Percentiles rank a stretch among this genome's conserved stretches.
phyloP scores from a whole-genome alignment of 2,329 filamentous ascomycete species.

The Ophiostoma perfectum region DNA sequence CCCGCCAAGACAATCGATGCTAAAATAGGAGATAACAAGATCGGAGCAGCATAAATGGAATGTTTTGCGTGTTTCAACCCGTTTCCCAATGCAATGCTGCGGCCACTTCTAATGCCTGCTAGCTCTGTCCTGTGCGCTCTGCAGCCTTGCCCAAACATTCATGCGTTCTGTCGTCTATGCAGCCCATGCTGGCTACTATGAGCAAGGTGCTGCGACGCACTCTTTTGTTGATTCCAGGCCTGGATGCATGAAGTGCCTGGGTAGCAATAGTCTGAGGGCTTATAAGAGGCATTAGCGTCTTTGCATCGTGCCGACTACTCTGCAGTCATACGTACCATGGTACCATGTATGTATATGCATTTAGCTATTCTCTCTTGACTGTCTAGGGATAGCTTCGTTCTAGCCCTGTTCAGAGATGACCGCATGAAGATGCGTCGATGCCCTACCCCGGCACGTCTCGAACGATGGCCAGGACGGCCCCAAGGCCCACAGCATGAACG shows the following conservation, averaged over 20 bases:
- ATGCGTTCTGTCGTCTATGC: not conserved
- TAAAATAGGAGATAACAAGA: not conserved
- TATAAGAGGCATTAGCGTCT: no score
- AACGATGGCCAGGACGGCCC: not conserved
- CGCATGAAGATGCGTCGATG: not conserved
- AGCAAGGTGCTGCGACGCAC: no score
- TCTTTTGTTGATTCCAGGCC: no score
- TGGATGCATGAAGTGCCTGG: not conserved
- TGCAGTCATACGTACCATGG: no score
- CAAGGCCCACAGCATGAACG: not conserved
- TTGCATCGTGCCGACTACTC: no score
- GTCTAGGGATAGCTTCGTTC: not conserved
- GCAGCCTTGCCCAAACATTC: slow-evolving; percentile 3
- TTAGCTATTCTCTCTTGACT: not conserved
- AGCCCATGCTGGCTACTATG: not conserved
- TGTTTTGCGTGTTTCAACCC: not conserved
- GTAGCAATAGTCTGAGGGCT: not conserved
- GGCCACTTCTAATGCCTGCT: not conserved
- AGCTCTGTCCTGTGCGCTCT: not conserved
- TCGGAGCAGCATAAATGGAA: not conserved
- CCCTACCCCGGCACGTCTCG: not conserved
- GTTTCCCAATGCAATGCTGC: not conserved
- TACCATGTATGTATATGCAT: no score
- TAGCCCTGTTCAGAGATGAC: not conserved
- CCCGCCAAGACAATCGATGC: not conserved